Evolutionary conservation across 441 rosid species (phyloP), one percentile per base, ranked within the genome.

Genomic region (Mallotus repandus): DNA sequence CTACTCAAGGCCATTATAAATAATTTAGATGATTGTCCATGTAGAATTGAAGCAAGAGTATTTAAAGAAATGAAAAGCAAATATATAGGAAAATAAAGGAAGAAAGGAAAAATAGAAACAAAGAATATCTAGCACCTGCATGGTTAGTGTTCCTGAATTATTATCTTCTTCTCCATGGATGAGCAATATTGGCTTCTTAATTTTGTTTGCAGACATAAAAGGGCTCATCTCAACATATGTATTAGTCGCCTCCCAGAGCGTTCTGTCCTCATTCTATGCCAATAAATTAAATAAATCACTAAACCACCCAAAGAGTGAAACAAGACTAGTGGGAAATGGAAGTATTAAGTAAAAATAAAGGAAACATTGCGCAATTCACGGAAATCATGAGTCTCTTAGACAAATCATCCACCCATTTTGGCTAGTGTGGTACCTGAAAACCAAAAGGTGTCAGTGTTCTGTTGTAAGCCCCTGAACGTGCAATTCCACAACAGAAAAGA

Each of bases 391-490:
- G 29, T 50, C 45, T 53, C 12, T 45, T 67, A 69, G 50, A 76
- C 1, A n/a, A 45, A 43, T 21, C 29, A 52, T 48, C 18, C n/a
- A 45, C 52, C 45, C 29, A 25, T 61, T 66, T 63, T 65, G 61
- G 63, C 69, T 18, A 64, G 25, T 64, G 50, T 50, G 70, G 56
- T 79, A 95, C 98, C 97, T 95, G 99, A 84, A 95, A 95, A 74
- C 98, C 99, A 75, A 95, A 95, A 53, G 99, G 98, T 7, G 99
- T 91, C 53, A 95, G 97, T 57, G 99, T 95, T 87, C 99, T 87
- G 75, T 95, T 95, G 86, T 93, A 93, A 81, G 99, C 99, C 62
- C 99, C 98, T 64, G 99, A 95, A 38, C 99, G 93, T 78, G 98
- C 99, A 66, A 95, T 83, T 73, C 98, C 98, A 63, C 99, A 93